Evolutionary conservation across 371 early-diverging fungal species (phyloP), one percentile per base, ranked within the genome.

Genomic region (Mortierella sp.): DNA sequence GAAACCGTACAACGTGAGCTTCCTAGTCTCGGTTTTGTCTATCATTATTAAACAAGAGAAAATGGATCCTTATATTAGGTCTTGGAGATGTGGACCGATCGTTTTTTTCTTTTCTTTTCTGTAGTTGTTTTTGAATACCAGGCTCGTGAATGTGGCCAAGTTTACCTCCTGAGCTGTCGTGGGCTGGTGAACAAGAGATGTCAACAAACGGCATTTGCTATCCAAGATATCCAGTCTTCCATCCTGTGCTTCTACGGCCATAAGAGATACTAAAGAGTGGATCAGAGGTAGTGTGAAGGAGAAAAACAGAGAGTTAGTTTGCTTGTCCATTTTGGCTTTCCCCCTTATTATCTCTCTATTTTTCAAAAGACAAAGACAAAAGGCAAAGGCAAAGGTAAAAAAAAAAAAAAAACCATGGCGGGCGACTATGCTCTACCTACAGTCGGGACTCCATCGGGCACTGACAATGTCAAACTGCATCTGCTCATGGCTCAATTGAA

Each of bases 181-280:
- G 3, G 70, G 60, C 12, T 79, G 70, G 7, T 57, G 61, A 4
- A 72, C 70, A 57, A 79, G 62, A 0, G 66, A 15, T 29, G 69
- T 70, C 44, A 52, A 65, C 23, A 79, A 62, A 19, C 62, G 61
- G 9, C 79, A 72, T 14, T 57, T 61, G 55, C 43, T 69, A 57
- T 73, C 72, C 26, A 72, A 59, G 7, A 73, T 16, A 23, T 25
- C 47, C 59, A 72, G 48, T 64, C 79, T 65, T 11, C 79, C 79
- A 52, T 79, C 79, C 51, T 58, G 66, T 37, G 70, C 60, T 37
- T 79, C 79, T 1, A 72, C 63, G 0, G 73, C 79, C 29, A 79
- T 46, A 63, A 72, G 9, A 9, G 37, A 37, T 37, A 37, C 37
- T 37, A 37, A 37, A 37, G n/a, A 37, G 9, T 9, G 9, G 37